Base-by-base conservation (phyloP, 176 grass and related monocot genomes). In the Hordeum marinum region DNA sequence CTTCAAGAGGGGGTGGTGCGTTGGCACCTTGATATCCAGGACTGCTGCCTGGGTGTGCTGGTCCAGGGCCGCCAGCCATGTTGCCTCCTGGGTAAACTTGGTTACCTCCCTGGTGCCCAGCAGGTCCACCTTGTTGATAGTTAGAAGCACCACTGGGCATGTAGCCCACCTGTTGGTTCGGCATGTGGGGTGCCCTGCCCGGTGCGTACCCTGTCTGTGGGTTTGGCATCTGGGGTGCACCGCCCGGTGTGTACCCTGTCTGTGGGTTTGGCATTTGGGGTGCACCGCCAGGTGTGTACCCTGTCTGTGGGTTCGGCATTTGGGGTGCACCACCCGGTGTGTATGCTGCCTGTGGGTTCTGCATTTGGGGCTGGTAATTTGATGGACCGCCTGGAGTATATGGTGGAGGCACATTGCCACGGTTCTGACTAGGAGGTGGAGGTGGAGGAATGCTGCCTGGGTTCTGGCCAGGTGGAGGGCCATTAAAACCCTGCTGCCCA, bases 11-110 rank as follows among this genome's bases (percentile, higher is more conserved):
- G 2, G 73, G 60, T 3, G 73, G 60, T 3, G 37, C 68, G 14
- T 68, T 78, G 55, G 68, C 68, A n/a, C 87, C 90, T 63, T 88
- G 94, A 68, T 92, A 91, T 13, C 77, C 88, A 78, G 90, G 84
- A 61, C 91, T 87, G 75, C 86, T 82, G 48, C 86, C 84, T 75
- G 79, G 73, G 78, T 88, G 90, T 26, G 66, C 29, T 31, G 71
- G 80, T 17, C 65, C 81, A 72, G 83, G 82, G 41, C 76, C 83
- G 37, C 72, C 72, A 42, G 39, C 46, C 68, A 75, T 69, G 68
- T 78, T 76, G 60, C 61, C 76, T 59, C 81, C 66, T 68, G 23
- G 87, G 72, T 87, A 87, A 61, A 69, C 79, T 68, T 83, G 85
- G 57, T 68, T 57, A 20, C 81, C 77, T 18, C 87, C 87, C 81